These are phyloP conservation scores for Suillus alpinus DNA, from an alignment of 768 basidiomycete genomes.

Conservation along the genomic window DNA sequence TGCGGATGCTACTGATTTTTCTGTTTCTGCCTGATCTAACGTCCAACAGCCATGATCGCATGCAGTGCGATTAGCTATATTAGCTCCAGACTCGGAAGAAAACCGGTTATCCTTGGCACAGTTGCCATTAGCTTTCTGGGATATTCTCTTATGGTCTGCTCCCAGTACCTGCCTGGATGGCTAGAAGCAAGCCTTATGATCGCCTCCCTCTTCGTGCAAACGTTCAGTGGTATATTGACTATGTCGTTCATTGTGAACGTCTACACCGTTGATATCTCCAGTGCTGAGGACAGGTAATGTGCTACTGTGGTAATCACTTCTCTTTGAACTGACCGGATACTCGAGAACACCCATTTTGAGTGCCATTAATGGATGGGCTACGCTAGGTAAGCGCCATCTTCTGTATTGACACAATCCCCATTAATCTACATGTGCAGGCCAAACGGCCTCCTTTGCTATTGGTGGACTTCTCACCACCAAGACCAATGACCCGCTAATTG, in stretches of 20 bases:
- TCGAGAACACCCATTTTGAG: conserved; percentile 26
- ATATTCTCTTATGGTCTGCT: conserved; percentile 13
- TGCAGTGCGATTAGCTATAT: conserved; percentile 23
- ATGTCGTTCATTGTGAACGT: conserved; percentile 22
- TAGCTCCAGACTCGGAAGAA: conserved; percentile 27
- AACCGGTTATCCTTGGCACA: conserved; percentile 15
- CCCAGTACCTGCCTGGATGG: conserved; percentile 15
- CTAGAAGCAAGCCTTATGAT: conserved; percentile 16
- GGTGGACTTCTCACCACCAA: conserved; percentile 30
- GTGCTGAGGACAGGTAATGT: conserved; percentile 23
- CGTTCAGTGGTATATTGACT: conserved; percentile 9
- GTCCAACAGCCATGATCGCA: conserved; percentile 18
- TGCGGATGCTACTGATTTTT: conserved; percentile 9
- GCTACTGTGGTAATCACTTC: neutral
- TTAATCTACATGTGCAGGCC: conserved; percentile 13
- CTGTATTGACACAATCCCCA: neutral
- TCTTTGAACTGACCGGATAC: conserved; percentile 6
- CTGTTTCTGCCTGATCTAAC: neutral
- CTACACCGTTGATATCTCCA: conserved; percentile 27
- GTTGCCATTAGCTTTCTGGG: conserved; percentile 11
- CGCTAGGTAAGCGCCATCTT: conserved; percentile 18
- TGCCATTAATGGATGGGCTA: conserved; percentile 26
- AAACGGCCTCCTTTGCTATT: conserved; percentile 22
- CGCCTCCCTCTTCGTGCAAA: conserved; percentile 15
- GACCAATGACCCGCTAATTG: conserved; percentile 19